phyloP scores from a whole-genome alignment of 768 basidiomycete species.

The Coprinopsis marcescibilis region DNA sequence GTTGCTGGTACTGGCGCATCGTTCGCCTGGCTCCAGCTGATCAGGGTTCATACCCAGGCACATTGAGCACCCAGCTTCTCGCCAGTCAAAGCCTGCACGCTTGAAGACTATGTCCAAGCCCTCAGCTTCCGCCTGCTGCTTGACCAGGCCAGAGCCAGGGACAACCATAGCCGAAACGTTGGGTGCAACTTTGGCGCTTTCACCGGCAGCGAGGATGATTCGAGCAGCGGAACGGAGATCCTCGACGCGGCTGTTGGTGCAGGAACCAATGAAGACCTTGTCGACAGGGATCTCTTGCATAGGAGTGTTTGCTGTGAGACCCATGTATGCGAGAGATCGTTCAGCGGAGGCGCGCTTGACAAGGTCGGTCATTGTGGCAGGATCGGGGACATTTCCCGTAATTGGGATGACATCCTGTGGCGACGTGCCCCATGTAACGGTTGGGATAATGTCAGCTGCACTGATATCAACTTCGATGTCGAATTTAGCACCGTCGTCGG shows the following conservation, averaged over 20 bases:
- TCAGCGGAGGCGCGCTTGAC: constrained; percentile 64
- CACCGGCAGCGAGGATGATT: constrained; percentile 69
- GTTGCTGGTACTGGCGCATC: constrained; percentile 90
- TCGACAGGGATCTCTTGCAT: constrained; percentile 79
- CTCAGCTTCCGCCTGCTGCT: constrained; percentile 86
- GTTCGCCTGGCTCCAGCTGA: constrained; percentile 73
- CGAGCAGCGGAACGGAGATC: constrained; percentile 84
- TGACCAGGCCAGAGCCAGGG: constrained; percentile 86
- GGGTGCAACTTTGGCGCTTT: constrained; percentile 66
- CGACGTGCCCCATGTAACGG: constrained; percentile 90
- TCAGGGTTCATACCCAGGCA: constrained; percentile 96
- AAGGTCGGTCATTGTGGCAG: constrained; percentile 56
- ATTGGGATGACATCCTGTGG: constrained; percentile 86
- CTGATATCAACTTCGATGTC: constrained; percentile 76
- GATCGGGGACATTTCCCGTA: constrained; percentile 76
- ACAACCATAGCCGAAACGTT: constrained; percentile 86
- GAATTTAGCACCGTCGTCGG: constrained; percentile 80
- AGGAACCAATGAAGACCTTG: constrained; percentile 92
- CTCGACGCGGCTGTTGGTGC: constrained; percentile 92
- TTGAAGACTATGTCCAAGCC: constrained; percentile 83
- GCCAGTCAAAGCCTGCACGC: constrained; percentile 91
- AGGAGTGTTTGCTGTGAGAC: constrained; percentile 65
- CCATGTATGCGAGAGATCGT: constrained; percentile 84
- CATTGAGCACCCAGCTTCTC: constrained; percentile 95
- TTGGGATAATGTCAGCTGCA: constrained; percentile 83